phyloP scores from a whole-genome alignment of 2,329 filamentous ascomycete genomes.

The Raffaelea albimanens region DNA sequence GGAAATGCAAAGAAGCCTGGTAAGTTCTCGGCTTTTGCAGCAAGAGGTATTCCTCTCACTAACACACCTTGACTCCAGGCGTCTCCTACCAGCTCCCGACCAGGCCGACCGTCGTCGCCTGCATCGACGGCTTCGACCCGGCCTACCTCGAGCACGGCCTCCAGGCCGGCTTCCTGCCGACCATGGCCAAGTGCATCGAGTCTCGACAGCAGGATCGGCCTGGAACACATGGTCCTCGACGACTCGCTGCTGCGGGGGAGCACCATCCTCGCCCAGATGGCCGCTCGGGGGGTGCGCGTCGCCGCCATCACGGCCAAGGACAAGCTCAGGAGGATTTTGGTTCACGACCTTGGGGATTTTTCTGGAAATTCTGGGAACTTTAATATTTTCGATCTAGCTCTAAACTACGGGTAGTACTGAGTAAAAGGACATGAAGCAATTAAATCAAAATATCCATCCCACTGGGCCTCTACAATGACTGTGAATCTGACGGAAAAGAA shows the following conservation, averaged over 20 bases:
- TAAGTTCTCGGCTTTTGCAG: no score
- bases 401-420: constrained; percentile 17
- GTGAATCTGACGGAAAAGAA: neutral
- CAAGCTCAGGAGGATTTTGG: constrained; percentile 30
- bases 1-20: no score
- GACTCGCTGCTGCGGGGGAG: constrained; percentile 28
- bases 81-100: constrained; percentile 1
- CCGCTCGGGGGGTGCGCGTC: constrained; percentile 25
- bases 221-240: constrained; percentile 31
- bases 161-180: constrained; percentile 24
- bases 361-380: no score
- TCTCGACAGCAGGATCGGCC: constrained; percentile 26
- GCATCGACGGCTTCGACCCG: constrained; percentile 33
- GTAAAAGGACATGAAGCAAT: no score
- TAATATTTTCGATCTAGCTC: constrained; percentile 26
- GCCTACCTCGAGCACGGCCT: constrained; percentile 27
- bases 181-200: constrained; percentile 20
- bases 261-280: constrained; percentile 30
- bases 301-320: constrained; percentile 34
- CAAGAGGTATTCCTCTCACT: no score
- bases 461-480: neutral
- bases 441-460: no score
- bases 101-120: constrained; percentile 27
- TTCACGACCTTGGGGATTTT: no score
- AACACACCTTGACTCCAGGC: neutral